Evolutionary conservation across 371 early-diverging fungal species (phyloP), one percentile per base, ranked within the genome.

Genomic region (Lichtheimia corymbifera): DNA sequence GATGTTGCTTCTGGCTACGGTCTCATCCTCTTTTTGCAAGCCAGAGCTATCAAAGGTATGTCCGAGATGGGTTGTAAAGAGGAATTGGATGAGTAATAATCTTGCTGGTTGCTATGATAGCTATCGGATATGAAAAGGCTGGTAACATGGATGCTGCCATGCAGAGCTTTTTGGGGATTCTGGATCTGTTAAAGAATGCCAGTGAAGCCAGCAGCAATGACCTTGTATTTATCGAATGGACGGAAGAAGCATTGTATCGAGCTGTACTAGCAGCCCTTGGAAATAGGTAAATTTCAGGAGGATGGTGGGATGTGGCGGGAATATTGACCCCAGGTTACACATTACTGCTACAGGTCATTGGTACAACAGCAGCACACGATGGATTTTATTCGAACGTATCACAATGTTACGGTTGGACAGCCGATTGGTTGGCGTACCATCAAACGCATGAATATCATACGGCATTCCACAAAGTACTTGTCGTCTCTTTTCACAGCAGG

Each of bases 181-280:
- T 78, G 11, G 15, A 44, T 12, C 67, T 83, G 22, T 61, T 86
- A 14, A 51, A 51, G 22, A 83, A 84, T 53, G 59, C 70, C n/a
- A 54, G 64, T 41, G 57, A 70, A 17, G 83, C 84, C 49, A 35
- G 35, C 28, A 60, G 41, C 17, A 42, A n/a, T 9, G 86, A 80
- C 17, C 82, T 83, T 55, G 70, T 86, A 56, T 68, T 71, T 15
- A 73, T 74, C 54, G 53, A 52, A 53, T 91, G 91, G 90, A 59
- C 84, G 5, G 89, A 91, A 53, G 87, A 86, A 50, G 87, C 87
- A 25, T 72, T 90, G 58, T 90, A 88, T 64, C 79, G 88, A 22
- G 77, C 81, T 6, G 71, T 85, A 2, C 61, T 88, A 57, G 35
- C 11, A 35, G 35, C 35, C 5, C 5, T 35, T 35, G 35, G 35